Evolutionary conservation across 2,329 filamentous ascomycete species (phyloP), one percentile per base, ranked within the genome.

Genomic region (Didymella arachidicola): DNA sequence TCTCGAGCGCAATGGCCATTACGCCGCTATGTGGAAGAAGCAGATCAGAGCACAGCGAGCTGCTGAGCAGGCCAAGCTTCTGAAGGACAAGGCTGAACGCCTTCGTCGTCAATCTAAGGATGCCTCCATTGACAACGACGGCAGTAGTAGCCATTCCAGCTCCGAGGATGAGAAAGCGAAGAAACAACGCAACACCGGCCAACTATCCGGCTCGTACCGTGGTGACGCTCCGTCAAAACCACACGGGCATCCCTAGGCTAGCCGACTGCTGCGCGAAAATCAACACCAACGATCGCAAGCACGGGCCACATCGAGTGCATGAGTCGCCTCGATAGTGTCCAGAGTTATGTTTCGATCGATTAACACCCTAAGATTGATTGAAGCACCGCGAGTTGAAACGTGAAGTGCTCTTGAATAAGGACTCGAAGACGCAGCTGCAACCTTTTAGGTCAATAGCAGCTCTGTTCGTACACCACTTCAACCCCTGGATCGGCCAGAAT

Each of bases 1-100:
- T 18, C 75, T 84, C 19, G 79, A 78, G 18, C 70, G 75, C 60
- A 80, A 78, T 55, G 72, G 72, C 12, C 76, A 79, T 27, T 83
- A 83, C 59, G 77, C 79, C 6, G 76, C 71, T 52, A 83, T 83
- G 81, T 83, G 81, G 81, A 79, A 76, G 72, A 83, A 83, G 71
- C 81, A 83, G 62, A 81, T 83, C 22, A 78, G 80, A 8, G 81
- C 81, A 14, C 80, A 83, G 63, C 70, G 78, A 50, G 81, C 81
- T 16, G 81, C 81, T 14, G 80, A 83, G 58, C 80, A 83, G 64
- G 81, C 81, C 29, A 78, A 79, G 52, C 72, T 79, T 14, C 72
- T 83, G 52, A 81, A 82, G 58, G 80, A 81, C 59, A 82, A 82
- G 66, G 81, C 81, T 18, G 81, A 83, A 48, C 70, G 80, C 51